Base-by-base conservation (phyloP, 2,329 filamentous ascomycete genomes). In the Neofusicoccum umdonicola region DNA sequence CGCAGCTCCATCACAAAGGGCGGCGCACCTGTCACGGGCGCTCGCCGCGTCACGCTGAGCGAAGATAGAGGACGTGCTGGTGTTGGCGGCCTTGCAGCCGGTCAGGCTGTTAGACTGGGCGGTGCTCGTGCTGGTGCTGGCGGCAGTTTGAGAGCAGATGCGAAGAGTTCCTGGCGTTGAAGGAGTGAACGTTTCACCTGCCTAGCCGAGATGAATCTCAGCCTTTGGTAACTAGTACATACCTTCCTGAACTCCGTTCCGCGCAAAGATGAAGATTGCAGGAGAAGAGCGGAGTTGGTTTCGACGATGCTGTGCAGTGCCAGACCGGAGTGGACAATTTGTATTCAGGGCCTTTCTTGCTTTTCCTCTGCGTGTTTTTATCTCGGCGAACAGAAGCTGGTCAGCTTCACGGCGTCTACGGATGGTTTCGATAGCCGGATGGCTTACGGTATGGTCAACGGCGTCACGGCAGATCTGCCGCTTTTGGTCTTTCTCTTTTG, bases 1-100 rank as follows among this genome's bases (percentile, higher is more conserved):
- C 68, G 88, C 88, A 34, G 81, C 87, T 39, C 82, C 81, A 69
- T 79, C 85, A 17, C 84, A 87, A 1, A 81, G 89, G 34, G 81
- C 83, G 70, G 90, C 89, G 73, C 80, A 77, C 4, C 77, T 71
- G 19, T 72, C 70, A 12, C 68, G 76, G 64, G 72, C 76, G 44
- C 78, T 75, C 9, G 78, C 77, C 51, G 62, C 3, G 72, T 78
- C 70, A 73, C 73, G 7, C 66, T 69, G 17, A 73, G 71, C 4
- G 75, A 76, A 13, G 75, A 76, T 13, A 68, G 66, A 66, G 17
- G 69, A 68, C 13, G 70, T 64, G 50, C 72, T 69, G 61, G 61
- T 12, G 27, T 68, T 71, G 52, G 58, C 27, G 73, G 73, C 7
- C 74, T 62, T 8, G 58, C 75, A 39, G 70, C 78, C 35, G 66